A percentile compares a stretch with the other conserved stretches of the same genome.
These are phyloP conservation scores for Carex pumila DNA, from an alignment of 176 grass and related monocot genomes.

Conservation along the genomic window DNA sequence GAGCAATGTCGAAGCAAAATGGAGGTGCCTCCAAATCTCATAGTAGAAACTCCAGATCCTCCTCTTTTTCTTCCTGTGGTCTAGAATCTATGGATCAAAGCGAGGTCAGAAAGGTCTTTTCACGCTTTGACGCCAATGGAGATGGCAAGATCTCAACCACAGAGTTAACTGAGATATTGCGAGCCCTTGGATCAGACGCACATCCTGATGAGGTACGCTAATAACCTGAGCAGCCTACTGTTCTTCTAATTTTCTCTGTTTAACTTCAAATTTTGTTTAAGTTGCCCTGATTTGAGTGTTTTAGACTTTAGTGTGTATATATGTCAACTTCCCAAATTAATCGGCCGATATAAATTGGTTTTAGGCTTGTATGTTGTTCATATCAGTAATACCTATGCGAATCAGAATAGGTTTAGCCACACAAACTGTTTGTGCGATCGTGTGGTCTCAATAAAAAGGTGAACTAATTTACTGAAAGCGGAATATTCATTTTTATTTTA, in stretches of 20 bases:
- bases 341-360: neutral
- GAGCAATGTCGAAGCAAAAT: neutral
- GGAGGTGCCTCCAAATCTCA: neutral
- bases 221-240: neutral
- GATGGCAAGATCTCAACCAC: conserved; percentile 73
- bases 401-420: neutral
- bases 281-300: neutral
- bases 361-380: neutral
- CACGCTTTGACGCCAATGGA: conserved; percentile 71
- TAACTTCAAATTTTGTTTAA: neutral
- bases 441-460: neutral
- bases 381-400: neutral
- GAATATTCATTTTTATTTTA: neutral
- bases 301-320: too few species aligned
- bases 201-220: conserved; percentile 18
- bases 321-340: neutral
- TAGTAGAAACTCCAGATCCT: neutral
- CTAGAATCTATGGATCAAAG: conserved; percentile 1
- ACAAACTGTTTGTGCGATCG: neutral
- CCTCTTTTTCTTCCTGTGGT: neutral
- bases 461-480: neutral
- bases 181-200: conserved; percentile 39
- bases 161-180: conserved; percentile 39
- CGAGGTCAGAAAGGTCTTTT: conserved; percentile 63
- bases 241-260: neutral